A percentile compares a stretch with the other conserved stretches of the same genome.
Evolutionary conservation across 768 basidiomycete species (phyloP).

Genomic region (Tricholoma terreum): DNA sequence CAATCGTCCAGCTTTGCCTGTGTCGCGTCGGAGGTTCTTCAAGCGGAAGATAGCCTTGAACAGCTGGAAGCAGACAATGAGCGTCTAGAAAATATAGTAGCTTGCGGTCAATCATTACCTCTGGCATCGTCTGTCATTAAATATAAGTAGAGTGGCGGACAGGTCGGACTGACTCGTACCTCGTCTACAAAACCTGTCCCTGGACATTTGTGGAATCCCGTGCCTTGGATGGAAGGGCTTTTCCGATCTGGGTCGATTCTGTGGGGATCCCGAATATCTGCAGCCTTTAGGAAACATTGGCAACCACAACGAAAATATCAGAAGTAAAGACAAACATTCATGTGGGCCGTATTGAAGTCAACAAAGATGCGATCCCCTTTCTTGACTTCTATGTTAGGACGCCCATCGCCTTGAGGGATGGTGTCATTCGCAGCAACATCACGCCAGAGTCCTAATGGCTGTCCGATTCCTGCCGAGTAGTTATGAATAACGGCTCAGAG

Average conservation of each 20-base stretch:
- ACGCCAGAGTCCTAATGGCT: conserved; percentile 16
- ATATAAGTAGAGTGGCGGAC: background rate
- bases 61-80: background rate
- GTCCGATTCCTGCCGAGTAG: conserved; percentile 11
- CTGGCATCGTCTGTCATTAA: conserved; percentile 21
- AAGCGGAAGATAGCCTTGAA: conserved; percentile 19
- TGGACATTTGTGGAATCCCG: conserved; percentile 25
- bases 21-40: conserved; percentile 8
- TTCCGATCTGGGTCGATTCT: conserved; percentile 11
- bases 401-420: conserved; percentile 9
- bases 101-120: conserved; percentile 6
- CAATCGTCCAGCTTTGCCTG: conserved; percentile 10
- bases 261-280: conserved; percentile 8
- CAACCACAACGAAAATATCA: background rate
- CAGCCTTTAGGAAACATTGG: conserved; percentile 7
- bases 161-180: conserved; percentile 6
- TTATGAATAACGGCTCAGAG: background rate
- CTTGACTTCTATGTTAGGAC: conserved; percentile 7
- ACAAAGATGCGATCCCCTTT: conserved; percentile 18
- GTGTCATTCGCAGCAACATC: conserved; percentile 6
- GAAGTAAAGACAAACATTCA: conserved; percentile 8
- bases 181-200: conserved; percentile 20
- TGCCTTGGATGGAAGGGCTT: conserved; percentile 16
- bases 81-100: background rate
- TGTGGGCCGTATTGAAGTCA: conserved; percentile 12